These are phyloP conservation scores for Boletus edulis DNA, from an alignment of 768 basidiomycete species.

Conservation along the genomic window DNA sequence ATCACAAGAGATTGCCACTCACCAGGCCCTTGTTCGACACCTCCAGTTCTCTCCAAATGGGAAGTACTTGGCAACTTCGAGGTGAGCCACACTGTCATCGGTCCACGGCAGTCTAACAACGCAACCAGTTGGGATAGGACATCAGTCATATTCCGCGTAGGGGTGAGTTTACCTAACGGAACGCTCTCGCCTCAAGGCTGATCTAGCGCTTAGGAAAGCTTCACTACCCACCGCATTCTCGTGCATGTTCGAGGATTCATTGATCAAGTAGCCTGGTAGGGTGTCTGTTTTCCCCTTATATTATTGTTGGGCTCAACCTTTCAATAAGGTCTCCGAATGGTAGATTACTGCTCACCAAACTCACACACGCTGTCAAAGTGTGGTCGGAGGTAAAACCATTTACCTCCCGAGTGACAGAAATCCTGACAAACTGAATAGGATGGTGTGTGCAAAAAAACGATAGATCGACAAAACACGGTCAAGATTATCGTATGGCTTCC, in stretches of 20 bases:
- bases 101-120: not conserved
- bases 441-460: slow-evolving; percentile 48
- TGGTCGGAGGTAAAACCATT: slow-evolving; percentile 43
- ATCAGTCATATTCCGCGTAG: slow-evolving; percentile 47
- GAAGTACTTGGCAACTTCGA: slow-evolving; percentile 50
- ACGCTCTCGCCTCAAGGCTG: slow-evolving; percentile 7
- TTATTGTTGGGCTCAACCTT: slow-evolving; percentile 1
- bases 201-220: slow-evolving; percentile 33
- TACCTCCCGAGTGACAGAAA: not conserved
- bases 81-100: slow-evolving; percentile 25
- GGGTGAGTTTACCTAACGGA: slow-evolving; percentile 30
- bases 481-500: too few species aligned
- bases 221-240: slow-evolving; percentile 42
- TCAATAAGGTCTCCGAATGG: slow-evolving; percentile 45
- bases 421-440: slow-evolving; percentile 31
- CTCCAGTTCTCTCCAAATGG: slow-evolving; percentile 55
- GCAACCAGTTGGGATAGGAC: slow-evolving; percentile 46
- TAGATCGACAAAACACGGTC: slow-evolving; percentile 40
- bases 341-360: slow-evolving; percentile 43
- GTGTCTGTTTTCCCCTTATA: not conserved
- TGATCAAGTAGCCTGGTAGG: slow-evolving; percentile 51
- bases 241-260: slow-evolving; percentile 51
- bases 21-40: slow-evolving; percentile 49
- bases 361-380: slow-evolving; percentile 46
- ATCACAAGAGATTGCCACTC: slow-evolving; percentile 42